A percentile compares a stretch with the other conserved stretches of the same genome.
Evolutionary conservation across 345 rosid species (phyloP).

Genomic region (Trapa bicornis): DNA sequence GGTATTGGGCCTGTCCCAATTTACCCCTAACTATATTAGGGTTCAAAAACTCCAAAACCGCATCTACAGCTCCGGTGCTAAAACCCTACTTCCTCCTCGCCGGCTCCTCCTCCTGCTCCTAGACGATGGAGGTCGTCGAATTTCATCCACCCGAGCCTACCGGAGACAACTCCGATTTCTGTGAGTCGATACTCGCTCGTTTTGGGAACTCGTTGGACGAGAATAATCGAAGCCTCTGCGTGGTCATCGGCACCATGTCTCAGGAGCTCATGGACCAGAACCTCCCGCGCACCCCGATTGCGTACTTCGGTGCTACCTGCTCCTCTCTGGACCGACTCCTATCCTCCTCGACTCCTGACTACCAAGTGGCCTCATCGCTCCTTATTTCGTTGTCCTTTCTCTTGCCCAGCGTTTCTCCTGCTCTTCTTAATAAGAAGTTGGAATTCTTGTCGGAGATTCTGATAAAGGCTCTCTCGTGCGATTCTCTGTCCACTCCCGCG

Average conservation of each 20-base stretch:
- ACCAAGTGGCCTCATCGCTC: conserved; percentile 41
- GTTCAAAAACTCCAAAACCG: too few relatives aligned
- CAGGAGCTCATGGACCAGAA: conserved; percentile 62
- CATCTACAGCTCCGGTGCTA: too few relatives aligned
- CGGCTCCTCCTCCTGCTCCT: not conserved
- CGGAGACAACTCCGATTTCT: conserved; percentile 29
- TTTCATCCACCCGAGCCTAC: conserved; percentile 2
- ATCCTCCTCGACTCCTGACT: conserved; percentile 18
- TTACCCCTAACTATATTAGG: too few relatives aligned
- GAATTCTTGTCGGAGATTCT: conserved; percentile 36
- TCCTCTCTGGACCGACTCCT: conserved; percentile 52
- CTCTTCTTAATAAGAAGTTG: conserved; percentile 38
- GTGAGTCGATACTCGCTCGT: conserved; percentile 42
- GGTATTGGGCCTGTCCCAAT: too few relatives aligned
- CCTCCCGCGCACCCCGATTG: conserved; percentile 43
- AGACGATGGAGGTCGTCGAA: conserved; percentile 25
- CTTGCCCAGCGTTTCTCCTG: conserved; percentile 37
- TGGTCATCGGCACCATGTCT: conserved; percentile 53
- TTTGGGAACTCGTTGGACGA: conserved; percentile 38
- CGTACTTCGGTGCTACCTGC: conserved; percentile 60
- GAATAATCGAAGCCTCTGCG: conserved; percentile 53
- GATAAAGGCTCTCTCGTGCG: conserved; percentile 30
- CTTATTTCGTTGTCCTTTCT: conserved; percentile 42
- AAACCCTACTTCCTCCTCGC: too few relatives aligned
- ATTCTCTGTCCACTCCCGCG: conserved; percentile 30